Conservation (phyloP, 202 grass and related monocot genomes). For the Panicum hallii region DNA sequence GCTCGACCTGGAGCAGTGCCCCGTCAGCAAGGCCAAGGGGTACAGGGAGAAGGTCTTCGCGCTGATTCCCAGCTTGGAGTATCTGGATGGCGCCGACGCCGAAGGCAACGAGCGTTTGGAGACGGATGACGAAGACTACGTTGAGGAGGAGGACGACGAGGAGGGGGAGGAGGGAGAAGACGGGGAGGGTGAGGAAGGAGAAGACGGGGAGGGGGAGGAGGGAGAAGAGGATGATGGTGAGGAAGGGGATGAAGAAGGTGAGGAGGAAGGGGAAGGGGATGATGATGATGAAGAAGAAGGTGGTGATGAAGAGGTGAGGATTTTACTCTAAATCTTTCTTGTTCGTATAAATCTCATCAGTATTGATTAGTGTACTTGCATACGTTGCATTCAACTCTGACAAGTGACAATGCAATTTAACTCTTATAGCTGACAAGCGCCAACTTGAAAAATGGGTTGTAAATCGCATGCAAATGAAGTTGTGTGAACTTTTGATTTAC, state of each 20-base stretch:
- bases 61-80: slow-evolving; percentile 64
- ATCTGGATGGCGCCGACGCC: slow-evolving; percentile 74
- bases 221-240: slow-evolving; percentile 37
- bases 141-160: slow-evolving; percentile 58
- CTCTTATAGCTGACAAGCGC: neutral
- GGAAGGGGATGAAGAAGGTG: slow-evolving; percentile 45
- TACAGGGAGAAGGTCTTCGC: slow-evolving; percentile 84
- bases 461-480: neutral
- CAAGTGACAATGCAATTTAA: neutral
- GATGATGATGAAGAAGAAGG: slow-evolving; percentile 52
- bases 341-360: neutral
- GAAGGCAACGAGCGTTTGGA: slow-evolving; percentile 81
- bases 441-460: neutral
- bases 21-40: slow-evolving; percentile 61
- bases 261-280: slow-evolving; percentile 7
- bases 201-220: slow-evolving; percentile 22
- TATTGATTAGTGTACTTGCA: slow-evolving; percentile 4
- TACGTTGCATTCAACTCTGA: neutral
- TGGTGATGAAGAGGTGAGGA: slow-evolving; percentile 52
- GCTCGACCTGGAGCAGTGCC: slow-evolving; percentile 88
- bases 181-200: slow-evolving; percentile 29
- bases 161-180: slow-evolving; percentile 39
- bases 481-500: neutral
- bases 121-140: slow-evolving; percentile 83
- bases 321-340: neutral